Base-by-base conservation (phyloP, 805 yeast genomes). In the Wickerhamiella australiensis region DNA sequence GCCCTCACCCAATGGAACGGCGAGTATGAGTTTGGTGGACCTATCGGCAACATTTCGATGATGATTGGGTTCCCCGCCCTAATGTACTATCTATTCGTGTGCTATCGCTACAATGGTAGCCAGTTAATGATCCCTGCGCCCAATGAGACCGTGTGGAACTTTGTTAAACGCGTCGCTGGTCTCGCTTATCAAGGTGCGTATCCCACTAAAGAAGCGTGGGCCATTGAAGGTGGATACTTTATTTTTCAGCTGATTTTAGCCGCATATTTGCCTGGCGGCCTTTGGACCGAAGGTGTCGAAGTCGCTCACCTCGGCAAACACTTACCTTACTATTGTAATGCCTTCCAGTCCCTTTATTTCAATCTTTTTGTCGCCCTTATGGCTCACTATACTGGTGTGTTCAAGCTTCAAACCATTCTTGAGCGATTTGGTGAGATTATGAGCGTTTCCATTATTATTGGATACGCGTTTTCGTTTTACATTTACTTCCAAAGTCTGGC, bases 51-150 rank as follows among this genome's bases (percentile, higher is more conserved):
- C 45, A 51, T 80, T 18, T 90, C 88, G 5, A 90, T 92, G 97
- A 77, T 90, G 80, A 62, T 77, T 42, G 94, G 95, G 2, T 92
- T 92, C 69, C 98, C 98, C 6, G 61, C 81, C 43, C 72, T 92
- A 61, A 92, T 92, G 98, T 85, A 82, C 74, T 92, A 92, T 68
- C 82, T 92, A 92, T 90, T 95, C 94, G 79, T 90, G 49, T 75
- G 86, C 59, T 90, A 92, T 47, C 76, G 77, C 54, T 87, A 82
- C 65, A 85, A 86, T 66, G 70, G 70, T 54, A 95, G 95, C 1
- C 61, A 69, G 45, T 73, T 85, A 25, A 86, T 95, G 21, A 67
- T 72, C 65, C 96, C 96, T 2, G 61, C 64, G 0, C 71, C 63
- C 3, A 78, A 69, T 46, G 78, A 82, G 65, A 59, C 75, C 6